phyloP scores from a whole-genome alignment of 352 stramenopile species.

The Globisporangium splendens region DNA sequence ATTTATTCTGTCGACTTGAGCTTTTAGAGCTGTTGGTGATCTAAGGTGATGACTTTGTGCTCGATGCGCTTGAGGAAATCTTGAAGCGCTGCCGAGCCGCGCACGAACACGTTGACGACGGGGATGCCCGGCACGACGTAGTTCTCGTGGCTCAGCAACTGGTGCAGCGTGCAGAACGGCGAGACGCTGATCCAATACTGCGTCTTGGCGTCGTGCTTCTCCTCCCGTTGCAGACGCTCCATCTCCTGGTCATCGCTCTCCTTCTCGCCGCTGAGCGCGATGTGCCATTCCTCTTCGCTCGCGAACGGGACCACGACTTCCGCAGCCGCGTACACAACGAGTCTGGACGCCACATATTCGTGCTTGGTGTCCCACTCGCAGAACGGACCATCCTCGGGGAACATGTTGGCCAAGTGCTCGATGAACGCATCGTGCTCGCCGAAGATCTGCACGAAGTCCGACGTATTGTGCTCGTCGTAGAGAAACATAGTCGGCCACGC shows the following conservation, averaged over 20 bases:
- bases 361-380: constrained; percentile 73
- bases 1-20: not conserved
- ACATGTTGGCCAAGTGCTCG: constrained; percentile 88
- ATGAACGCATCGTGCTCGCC: constrained; percentile 78
- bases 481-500: constrained; percentile 82
- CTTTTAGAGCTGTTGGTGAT: constrained; percentile 19
- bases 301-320: constrained; percentile 72
- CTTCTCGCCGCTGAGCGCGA: constrained; percentile 66
- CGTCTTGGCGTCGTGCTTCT: constrained; percentile 74
- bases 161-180: constrained; percentile 73
- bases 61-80: constrained; percentile 74
- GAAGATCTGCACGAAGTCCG: constrained; percentile 81
- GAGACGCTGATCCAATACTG: constrained; percentile 78
- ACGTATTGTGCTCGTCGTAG: constrained; percentile 83
- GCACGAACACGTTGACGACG: constrained; percentile 82
- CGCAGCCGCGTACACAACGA: constrained; percentile 71
- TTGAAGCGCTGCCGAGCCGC: constrained; percentile 48
- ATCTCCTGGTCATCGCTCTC: constrained; percentile 71
- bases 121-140: constrained; percentile 85
- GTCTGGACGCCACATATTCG: constrained; percentile 71
- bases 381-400: constrained; percentile 81
- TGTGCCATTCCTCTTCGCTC: constrained; percentile 66
- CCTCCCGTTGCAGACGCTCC: constrained; percentile 52
- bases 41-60: constrained; percentile 47
- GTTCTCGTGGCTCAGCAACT: constrained; percentile 63